Base-by-base conservation (phyloP, 805 yeast species). In the Debaryomyces prosopidis region DNA sequence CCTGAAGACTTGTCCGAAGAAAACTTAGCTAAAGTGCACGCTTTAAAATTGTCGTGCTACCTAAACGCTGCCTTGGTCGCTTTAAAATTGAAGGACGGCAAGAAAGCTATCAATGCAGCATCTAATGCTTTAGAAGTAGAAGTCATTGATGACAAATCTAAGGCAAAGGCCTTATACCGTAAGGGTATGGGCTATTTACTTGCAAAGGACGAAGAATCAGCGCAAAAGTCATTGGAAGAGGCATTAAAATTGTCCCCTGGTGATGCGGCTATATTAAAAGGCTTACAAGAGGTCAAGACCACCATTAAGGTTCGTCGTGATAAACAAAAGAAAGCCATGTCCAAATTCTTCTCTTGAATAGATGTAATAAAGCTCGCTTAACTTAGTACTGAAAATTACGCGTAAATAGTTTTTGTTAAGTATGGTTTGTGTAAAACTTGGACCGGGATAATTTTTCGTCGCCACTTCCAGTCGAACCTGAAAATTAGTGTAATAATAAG, bases 141-240 rank as follows among this genome's bases (percentile, higher is more conserved):
- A 31, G 66, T 65, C 2, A 69, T 82, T 4, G 87, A 80, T 44
- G 85, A 79, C 34, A 79, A 82, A 50, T 82, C 89, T 17, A 79
- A 78, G 62, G 89, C 96, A 14, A 91, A 91, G 71, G 97, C 97
- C 0, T 69, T 80, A 36, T 91, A 84, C 72, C 84, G 98, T 63
- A 83, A 92, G 64, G 97, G 95, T 31, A 70, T 78, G 59, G 96
- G 94, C 1, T 77, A 82, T 57, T 65, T 80, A 48, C 66, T 77
- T 7, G 69, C 75, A 17, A 85, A 85, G 58, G 84, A 87, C 58
- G 84, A 82, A 43, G 92, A 85, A 26, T 77, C 73, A 46, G 96
- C 96, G 0, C 69, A 85, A 41, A 66, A 63, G 10, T 85, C 84
- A 49, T 76, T 90, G 46, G 79, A 82, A 52, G 71, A 74, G 48